Evolutionary conservation across 169 alveolate species (phyloP).

Genomic region (Plasmodium ovale): DNA sequence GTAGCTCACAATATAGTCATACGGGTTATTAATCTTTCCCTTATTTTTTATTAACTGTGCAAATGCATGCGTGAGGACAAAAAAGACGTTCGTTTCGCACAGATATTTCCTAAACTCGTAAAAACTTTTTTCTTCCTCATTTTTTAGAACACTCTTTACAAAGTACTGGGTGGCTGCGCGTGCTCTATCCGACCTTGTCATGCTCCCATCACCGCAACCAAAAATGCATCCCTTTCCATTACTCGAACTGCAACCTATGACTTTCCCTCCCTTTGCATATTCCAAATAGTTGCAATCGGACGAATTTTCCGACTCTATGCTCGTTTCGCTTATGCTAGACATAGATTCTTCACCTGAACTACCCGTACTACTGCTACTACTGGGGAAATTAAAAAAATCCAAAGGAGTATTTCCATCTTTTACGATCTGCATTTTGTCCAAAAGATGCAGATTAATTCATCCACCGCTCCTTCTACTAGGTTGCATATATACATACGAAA

Average conservation of each 20-base stretch:
- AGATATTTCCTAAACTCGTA: conserved; percentile 42
- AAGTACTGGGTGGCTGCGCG: not conserved
- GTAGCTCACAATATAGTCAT: conserved; percentile 49
- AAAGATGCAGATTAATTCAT: too few relatives aligned
- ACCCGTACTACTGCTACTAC: not conserved
- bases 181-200: conserved; percentile 5
- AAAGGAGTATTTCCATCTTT: too few relatives aligned
- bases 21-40: conserved; percentile 26
- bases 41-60: conserved; percentile 44
- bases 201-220: not conserved
- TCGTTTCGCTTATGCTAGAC: not conserved
- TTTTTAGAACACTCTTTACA: conserved; percentile 12
- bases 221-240: not conserved
- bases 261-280: not conserved
- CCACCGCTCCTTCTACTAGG: too few relatives aligned
- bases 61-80: conserved; percentile 29
- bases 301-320: not conserved
- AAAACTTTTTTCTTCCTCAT: conserved; percentile 34
- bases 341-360: not conserved
- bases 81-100: conserved; percentile 37
- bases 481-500: too few relatives aligned
- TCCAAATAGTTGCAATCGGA: not conserved
- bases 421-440: too few relatives aligned
- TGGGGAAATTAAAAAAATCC: too few relatives aligned
- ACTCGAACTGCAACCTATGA: not conserved